Percentiles rank a stretch among this genome's conserved stretches.
These are phyloP conservation scores for Carex kokanica DNA, from an alignment of 176 grass and related monocot species.

Conservation along the genomic window DNA sequence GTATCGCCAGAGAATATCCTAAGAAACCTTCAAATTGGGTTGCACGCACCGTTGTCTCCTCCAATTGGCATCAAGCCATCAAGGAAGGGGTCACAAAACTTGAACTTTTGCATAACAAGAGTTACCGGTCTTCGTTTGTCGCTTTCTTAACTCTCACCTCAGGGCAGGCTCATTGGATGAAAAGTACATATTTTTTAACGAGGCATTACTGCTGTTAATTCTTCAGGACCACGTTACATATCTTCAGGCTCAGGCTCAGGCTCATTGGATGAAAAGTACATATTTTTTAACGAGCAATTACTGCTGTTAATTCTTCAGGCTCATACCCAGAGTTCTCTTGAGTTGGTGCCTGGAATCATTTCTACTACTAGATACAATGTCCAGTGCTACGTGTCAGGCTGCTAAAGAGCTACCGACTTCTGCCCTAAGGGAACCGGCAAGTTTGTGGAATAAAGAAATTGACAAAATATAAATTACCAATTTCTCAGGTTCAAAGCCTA, in stretches of 20 bases:
- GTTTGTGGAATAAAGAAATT: slow-evolving; percentile 12
- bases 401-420: slow-evolving; percentile 18
- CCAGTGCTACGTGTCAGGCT: slow-evolving; percentile 9
- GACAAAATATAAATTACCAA: not conserved
- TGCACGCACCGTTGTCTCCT: slow-evolving; percentile 12
- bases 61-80: not conserved
- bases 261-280: not conserved
- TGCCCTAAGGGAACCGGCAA: slow-evolving; percentile 21
- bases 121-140: not conserved
- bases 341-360: too few relatives aligned
- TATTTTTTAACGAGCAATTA: not conserved
- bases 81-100: not conserved
- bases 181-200: slow-evolving; percentile 5
- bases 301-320: not conserved
- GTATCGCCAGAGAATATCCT: too few relatives aligned
- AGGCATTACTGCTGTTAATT: not conserved
- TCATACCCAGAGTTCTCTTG: too few relatives aligned
- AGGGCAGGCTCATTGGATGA: slow-evolving; percentile 25
- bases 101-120: slow-evolving; percentile 17
- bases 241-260: too few relatives aligned
- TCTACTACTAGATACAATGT: not conserved
- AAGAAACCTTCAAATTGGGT: not conserved
- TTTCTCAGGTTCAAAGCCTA: not conserved
- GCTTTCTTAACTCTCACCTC: slow-evolving; percentile 8
- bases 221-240: not conserved